A percentile compares a stretch with the other conserved stretches of the same genome.
Conservation (phyloP, 192 early-diverging fungal genomes). For the Rhizophlyctis rosea region DNA sequence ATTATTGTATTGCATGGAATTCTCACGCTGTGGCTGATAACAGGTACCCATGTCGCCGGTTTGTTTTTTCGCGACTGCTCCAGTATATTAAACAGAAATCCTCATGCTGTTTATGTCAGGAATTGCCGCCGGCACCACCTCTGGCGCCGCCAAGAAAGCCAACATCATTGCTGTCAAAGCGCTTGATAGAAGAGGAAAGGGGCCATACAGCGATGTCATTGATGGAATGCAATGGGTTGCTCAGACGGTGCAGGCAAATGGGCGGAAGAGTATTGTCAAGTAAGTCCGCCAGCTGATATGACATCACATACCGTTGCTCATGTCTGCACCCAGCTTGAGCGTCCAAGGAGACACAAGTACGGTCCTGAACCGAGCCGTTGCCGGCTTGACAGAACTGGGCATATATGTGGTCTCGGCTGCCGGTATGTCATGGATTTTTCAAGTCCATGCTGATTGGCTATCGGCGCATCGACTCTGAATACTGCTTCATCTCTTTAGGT, state of each 20-base stretch:
- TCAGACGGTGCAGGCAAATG: not conserved
- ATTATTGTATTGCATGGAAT: too few species aligned
- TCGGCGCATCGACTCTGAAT: too few species aligned
- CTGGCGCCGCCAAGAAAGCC: slow-evolving; percentile 64
- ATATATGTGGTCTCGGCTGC: not conserved
- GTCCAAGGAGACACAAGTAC: not conserved
- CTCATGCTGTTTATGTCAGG: too few species aligned
- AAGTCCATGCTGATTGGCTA: too few species aligned
- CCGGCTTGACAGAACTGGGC: not conserved
- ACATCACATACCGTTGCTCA: not conserved
- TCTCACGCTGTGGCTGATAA: too few species aligned
- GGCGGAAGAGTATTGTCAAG: slow-evolving; percentile 15
- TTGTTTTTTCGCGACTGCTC: too few species aligned
- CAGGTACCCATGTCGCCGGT: too few species aligned
- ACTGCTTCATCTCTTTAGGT: not conserved
- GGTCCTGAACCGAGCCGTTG: not conserved
- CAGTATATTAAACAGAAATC: too few species aligned
- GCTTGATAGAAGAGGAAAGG: slow-evolving; percentile 23
- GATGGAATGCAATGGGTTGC: slow-evolving; percentile 31
- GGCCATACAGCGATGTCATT: slow-evolving; percentile 28
- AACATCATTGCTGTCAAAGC: slow-evolving; percentile 62
- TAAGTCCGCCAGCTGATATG: not conserved
- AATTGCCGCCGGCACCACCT: slow-evolving; percentile 42
- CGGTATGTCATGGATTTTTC: too few species aligned
- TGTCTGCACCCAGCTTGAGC: not conserved